phyloP scores from a whole-genome alignment of 2,329 filamentous ascomycete genomes.

The Beauveria pseudobassiana region DNA sequence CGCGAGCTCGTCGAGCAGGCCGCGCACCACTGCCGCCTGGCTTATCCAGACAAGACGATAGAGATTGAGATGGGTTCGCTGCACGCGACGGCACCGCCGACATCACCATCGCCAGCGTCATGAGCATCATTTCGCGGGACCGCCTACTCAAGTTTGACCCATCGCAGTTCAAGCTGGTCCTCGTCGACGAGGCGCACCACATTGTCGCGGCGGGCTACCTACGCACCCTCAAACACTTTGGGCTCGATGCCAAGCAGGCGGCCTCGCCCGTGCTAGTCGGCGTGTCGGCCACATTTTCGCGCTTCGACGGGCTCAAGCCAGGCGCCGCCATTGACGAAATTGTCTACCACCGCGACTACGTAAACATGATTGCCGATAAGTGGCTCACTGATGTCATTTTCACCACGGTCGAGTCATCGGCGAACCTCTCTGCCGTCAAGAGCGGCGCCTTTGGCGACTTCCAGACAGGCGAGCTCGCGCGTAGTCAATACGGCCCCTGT shows the following conservation, averaged over 20 bases:
- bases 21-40: conserved; percentile 69
- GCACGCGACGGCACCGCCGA: conserved; percentile 71
- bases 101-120: conserved; percentile 87
- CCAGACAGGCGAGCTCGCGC: conserved; percentile 61
- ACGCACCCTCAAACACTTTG: conserved; percentile 69
- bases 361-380: conserved; percentile 70
- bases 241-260: conserved; percentile 43
- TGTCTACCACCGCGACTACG: conserved; percentile 77
- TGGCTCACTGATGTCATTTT: conserved; percentile 92
- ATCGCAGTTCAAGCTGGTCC: conserved; percentile 71
- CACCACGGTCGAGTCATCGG: conserved; percentile 80
- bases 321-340: conserved; percentile 88
- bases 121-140: conserved; percentile 70
- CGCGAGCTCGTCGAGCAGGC: conserved; percentile 93
- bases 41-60: conserved; percentile 73
- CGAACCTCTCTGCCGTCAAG: conserved; percentile 65
- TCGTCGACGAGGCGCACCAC: conserved; percentile 96
- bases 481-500: conserved; percentile 75
- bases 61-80: conserved; percentile 87
- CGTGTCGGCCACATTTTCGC: conserved; percentile 72
- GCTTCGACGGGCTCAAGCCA: conserved; percentile 76
- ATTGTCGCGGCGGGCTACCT: conserved; percentile 82
- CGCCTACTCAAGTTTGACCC: conserved; percentile 81
- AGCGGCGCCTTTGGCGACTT: conserved; percentile 66
- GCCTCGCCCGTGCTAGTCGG: conserved; percentile 65